Percentiles rank a stretch among this genome's conserved stretches.
Conservation (phyloP, 2,329 filamentous ascomycete species). For the Xylaria sp. region DNA sequence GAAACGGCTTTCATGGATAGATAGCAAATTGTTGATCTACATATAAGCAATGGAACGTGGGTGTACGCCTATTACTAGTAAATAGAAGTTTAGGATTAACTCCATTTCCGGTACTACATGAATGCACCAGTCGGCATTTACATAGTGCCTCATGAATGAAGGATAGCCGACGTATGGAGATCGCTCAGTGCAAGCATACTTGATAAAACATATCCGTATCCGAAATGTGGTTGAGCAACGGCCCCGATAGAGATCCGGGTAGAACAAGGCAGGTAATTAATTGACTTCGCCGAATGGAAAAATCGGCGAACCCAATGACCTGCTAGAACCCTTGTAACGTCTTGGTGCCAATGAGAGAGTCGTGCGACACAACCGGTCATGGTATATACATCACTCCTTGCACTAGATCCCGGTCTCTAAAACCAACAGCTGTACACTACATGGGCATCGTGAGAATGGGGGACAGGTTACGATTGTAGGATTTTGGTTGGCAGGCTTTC, state of each 20-base stretch:
- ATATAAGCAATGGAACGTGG: slow-evolving; percentile 17
- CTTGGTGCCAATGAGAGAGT: slow-evolving; percentile 21
- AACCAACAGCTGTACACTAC: background rate
- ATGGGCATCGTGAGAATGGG: background rate
- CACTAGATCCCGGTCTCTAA: background rate
- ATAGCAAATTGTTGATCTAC: slow-evolving; percentile 10
- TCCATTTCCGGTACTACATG: background rate
- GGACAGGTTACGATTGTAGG: slow-evolving; percentile 9
- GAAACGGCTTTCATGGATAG: slow-evolving; percentile 35
- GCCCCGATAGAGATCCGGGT: slow-evolving; percentile 15
- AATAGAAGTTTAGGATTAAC: slow-evolving; percentile 1
- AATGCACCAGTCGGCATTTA: slow-evolving; percentile 14
- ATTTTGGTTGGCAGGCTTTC: slow-evolving; percentile 12
- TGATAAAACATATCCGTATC: background rate
- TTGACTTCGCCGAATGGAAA: background rate
- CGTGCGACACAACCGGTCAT: slow-evolving; percentile 19
- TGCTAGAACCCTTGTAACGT: slow-evolving; percentile 23
- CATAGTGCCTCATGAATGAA: no score
- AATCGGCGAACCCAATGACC: slow-evolving; percentile 22
- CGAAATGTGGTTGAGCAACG: slow-evolving; percentile 24
- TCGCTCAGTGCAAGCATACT: no score
- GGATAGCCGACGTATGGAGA: no score
- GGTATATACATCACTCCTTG: slow-evolving; percentile 14
- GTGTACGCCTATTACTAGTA: slow-evolving; percentile 2
- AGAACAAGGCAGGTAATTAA: slow-evolving; percentile 11